These are phyloP conservation scores for Podaxis pistillaris DNA, from an alignment of 768 basidiomycete species.

Conservation along the genomic window DNA sequence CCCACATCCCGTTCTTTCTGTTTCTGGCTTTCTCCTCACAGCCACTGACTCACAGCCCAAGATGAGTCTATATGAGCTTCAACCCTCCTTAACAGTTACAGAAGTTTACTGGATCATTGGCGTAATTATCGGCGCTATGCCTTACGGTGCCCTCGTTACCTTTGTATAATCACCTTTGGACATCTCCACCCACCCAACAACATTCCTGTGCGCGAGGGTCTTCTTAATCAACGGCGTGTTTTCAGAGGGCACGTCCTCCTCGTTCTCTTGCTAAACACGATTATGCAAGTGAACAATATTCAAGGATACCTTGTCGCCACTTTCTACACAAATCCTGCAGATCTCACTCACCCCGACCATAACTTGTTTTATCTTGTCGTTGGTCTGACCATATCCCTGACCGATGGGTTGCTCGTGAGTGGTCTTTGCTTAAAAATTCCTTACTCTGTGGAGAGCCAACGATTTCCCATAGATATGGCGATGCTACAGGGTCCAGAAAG, in stretches of 20 bases:
- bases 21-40: too few relatives aligned
- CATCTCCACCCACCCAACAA: neutral
- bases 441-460: neutral
- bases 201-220: neutral
- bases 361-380: neutral
- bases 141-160: neutral
- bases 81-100: too few relatives aligned
- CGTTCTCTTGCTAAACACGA: neutral
- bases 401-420: neutral
- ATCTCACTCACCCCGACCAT: too few relatives aligned
- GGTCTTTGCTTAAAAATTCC: neutral
- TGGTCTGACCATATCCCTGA: neutral
- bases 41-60: too few relatives aligned
- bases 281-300: neutral
- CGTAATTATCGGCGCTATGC: neutral
- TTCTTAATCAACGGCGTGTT: neutral
- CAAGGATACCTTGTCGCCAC: neutral
- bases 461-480: neutral
- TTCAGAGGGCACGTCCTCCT: neutral
- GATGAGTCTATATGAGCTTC: too few relatives aligned
- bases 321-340: neutral
- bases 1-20: too few relatives aligned
- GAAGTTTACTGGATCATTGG: neutral
- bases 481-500: constrained; percentile 2
- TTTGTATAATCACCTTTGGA: neutral